Percentiles rank a stretch among this genome's conserved stretches.
Evolutionary conservation across 768 basidiomycete genomes (phyloP).

Genomic region (Mrakia blollopis): DNA sequence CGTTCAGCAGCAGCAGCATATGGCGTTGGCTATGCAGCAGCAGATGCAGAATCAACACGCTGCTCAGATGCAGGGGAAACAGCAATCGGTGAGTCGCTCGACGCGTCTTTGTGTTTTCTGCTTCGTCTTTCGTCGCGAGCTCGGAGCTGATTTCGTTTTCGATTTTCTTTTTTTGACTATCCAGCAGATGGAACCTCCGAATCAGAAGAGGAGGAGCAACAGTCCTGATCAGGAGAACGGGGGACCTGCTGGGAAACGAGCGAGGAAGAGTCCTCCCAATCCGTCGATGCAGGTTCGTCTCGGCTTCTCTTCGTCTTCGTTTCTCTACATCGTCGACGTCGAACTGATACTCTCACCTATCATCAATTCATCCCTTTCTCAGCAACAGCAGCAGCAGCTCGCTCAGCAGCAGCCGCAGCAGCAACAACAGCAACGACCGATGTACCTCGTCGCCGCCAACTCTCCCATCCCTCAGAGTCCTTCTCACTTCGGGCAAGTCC

Average conservation of each 20-base stretch:
- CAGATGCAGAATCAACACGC: slow-evolving; percentile 16
- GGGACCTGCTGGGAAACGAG: neutral
- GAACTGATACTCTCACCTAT: neutral
- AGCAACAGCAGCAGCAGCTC: neutral
- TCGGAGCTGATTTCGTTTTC: neutral
- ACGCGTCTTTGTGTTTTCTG: neutral
- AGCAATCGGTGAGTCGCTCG: neutral
- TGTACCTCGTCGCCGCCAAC: slow-evolving; percentile 2
- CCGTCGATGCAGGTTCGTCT: slow-evolving; percentile 1
- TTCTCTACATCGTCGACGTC: neutral
- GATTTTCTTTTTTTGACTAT: neutral
- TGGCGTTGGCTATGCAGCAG: neutral
- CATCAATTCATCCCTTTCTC: neutral
- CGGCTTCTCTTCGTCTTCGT: neutral
- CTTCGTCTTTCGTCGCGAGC: neutral
- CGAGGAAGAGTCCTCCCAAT: neutral
- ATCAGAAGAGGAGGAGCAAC: neutral
- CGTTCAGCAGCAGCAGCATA: neutral
- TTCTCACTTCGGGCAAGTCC: neutral
- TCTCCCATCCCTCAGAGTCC: slow-evolving; percentile 4
- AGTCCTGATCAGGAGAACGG: slow-evolving; percentile 1
- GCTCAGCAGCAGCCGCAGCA: neutral
- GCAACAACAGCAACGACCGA: slow-evolving; percentile 2
- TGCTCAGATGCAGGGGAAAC: neutral
- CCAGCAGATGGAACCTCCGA: neutral